A percentile compares a stretch with the other conserved stretches of the same genome.
Conservation (phyloP, 2,329 filamentous ascomycete species). For the Sporothrix brasiliensis region DNA sequence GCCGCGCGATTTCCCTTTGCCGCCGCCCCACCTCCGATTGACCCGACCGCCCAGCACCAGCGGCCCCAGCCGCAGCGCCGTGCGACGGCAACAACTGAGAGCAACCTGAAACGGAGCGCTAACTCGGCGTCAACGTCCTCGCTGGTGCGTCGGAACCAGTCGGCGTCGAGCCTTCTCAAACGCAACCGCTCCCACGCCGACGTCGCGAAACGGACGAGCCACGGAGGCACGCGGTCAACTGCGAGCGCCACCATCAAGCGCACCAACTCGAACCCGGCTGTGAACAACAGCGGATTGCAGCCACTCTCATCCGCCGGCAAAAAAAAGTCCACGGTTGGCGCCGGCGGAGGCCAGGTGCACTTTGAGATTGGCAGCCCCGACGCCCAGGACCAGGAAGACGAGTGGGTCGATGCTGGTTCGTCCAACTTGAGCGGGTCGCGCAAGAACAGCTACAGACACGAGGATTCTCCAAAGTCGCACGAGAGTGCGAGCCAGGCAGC, state of each 20-base stretch:
- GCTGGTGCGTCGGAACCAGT: conserved; percentile 58
- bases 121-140: conserved; percentile 51
- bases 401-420: conserved; percentile 68
- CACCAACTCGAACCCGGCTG: conserved; percentile 54
- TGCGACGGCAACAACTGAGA: conserved; percentile 53
- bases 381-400: conserved; percentile 52
- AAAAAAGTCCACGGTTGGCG: conserved; percentile 29
- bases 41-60: conserved; percentile 34
- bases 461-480: background rate
- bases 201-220: conserved; percentile 56
- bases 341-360: conserved; percentile 53
- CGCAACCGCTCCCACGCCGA: conserved; percentile 64
- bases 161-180: conserved; percentile 59
- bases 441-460: conserved; percentile 24
- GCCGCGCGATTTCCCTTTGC: conserved; percentile 35
- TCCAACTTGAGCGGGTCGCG: conserved; percentile 51
- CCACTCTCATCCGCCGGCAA: conserved; percentile 37
- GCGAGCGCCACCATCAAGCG: conserved; percentile 53
- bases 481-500: background rate
- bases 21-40: conserved; percentile 26
- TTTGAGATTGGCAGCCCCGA: conserved; percentile 62
- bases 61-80: conserved; percentile 51
- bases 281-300: conserved; percentile 44
- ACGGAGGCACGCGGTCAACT: conserved; percentile 38
- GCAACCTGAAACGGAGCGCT: conserved; percentile 49